These are phyloP conservation scores for Fusarium albidum DNA, from an alignment of 2,329 filamentous ascomycete species.

Conservation along the genomic window DNA sequence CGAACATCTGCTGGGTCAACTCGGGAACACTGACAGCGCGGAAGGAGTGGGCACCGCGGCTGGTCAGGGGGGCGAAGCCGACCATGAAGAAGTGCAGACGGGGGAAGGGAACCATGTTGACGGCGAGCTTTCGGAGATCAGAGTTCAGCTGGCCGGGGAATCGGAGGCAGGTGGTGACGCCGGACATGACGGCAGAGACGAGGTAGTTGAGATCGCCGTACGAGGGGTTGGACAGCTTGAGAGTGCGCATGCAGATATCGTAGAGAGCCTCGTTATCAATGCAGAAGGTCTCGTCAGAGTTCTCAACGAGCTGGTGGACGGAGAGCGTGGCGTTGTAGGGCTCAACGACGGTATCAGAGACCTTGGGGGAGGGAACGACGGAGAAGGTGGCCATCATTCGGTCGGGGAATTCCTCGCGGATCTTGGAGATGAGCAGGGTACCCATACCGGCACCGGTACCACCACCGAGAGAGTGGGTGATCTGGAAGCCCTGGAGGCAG, in stretches of 20 bases:
- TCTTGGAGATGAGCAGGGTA: conserved; percentile 99
- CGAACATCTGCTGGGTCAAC: conserved; percentile 99
- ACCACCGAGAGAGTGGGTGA: conserved; percentile 99
- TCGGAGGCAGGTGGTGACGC: conserved; percentile 97
- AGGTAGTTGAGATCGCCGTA: conserved; percentile 99
- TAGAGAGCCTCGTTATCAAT: conserved; percentile 99
- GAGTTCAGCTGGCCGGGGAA: conserved; percentile 99
- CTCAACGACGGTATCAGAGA: conserved; percentile 99
- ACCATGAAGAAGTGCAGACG: conserved; percentile 99
- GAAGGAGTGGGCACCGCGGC: conserved; percentile 86
- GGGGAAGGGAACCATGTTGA: conserved; percentile 99
- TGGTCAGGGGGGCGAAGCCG: conserved; percentile 97
- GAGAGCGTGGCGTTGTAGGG: conserved; percentile 99
- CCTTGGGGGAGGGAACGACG: conserved; percentile 98
- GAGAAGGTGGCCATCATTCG: conserved; percentile 99
- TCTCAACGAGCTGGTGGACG: conserved; percentile 98
- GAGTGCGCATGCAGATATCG: conserved; percentile 99
- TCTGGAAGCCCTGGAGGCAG: conserved; percentile 99
- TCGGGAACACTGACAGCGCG: conserved; percentile 97
- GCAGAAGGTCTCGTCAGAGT: conserved; percentile 99
- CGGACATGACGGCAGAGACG: conserved; percentile 99
- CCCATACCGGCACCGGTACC: conserved; percentile 99
- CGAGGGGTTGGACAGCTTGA: conserved; percentile 98
- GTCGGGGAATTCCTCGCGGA: conserved; percentile 99
- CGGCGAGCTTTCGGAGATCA: conserved; percentile 97